A percentile compares a stretch with the other conserved stretches of the same genome.
phyloP scores from a whole-genome alignment of 1,139 yeast species.

The Taphrina betulina region DNA sequence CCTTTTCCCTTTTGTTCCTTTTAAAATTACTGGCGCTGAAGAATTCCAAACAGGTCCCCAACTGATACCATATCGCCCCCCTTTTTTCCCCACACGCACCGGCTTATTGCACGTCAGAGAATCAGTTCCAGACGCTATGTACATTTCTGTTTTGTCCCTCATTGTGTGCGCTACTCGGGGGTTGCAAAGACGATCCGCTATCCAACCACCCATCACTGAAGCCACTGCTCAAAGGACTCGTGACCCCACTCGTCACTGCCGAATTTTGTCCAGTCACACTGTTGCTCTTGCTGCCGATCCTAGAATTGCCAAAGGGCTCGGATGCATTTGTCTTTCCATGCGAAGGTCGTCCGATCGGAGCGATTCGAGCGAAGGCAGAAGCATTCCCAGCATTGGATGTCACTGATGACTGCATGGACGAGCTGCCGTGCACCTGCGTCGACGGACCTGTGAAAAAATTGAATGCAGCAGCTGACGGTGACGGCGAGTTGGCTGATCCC shows the following conservation, averaged over 20 bases:
- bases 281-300: not conserved
- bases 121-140: conserved; percentile 21
- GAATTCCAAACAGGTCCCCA: not conserved
- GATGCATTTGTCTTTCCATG: not conserved
- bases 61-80: not conserved
- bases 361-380: not conserved
- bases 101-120: too few species aligned
- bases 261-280: not conserved
- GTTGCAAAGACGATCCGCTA: not conserved
- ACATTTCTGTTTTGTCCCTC: not conserved
- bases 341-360: conserved; percentile 7
- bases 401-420: not conserved
- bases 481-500: not conserved
- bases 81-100: not conserved
- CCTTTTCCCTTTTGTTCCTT: not conserved
- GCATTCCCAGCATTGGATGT: not conserved
- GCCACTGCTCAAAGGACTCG: conserved; percentile 21
- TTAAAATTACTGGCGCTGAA: not conserved
- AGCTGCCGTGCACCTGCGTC: not conserved
- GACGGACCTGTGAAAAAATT: conserved; percentile 9
- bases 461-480: conserved; percentile 5
- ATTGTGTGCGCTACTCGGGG: not conserved
- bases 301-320: conserved; percentile 8
- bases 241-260: conserved; percentile 5
- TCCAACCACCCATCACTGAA: conserved; percentile 14